Evolutionary conservation across 305 asterid genomes (phyloP).

Genomic region (Fraxinus platypoda): DNA sequence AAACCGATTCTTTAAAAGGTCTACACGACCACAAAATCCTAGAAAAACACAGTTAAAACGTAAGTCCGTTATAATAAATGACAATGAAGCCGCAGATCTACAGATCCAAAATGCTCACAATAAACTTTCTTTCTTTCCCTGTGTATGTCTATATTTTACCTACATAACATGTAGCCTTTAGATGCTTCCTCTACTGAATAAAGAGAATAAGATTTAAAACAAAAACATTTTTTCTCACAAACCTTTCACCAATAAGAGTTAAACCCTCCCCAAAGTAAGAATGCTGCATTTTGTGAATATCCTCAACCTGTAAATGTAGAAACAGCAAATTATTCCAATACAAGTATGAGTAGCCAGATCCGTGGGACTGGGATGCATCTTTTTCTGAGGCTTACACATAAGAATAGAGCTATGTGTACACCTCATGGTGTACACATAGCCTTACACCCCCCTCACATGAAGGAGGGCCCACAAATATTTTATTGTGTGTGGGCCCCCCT

Average conservation of each 20-base stretch:
- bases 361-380: conserved; percentile 1
- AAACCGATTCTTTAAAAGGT: conserved; percentile 5
- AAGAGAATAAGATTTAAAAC: not conserved
- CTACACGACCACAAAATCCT: not conserved
- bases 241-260: conserved; percentile 72
- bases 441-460: too few relatives aligned
- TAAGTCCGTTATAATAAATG: not conserved
- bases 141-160: not conserved
- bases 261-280: conserved; percentile 75
- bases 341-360: conserved; percentile 8
- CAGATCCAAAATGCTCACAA: conserved; percentile 1
- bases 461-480: too few relatives aligned
- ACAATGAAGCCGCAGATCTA: not conserved
- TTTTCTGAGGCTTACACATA: conserved; percentile 1
- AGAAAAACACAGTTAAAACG: not conserved
- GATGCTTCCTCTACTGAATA: conserved; percentile 4
- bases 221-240: conserved; percentile 15
- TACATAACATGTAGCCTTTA: not conserved
- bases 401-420: too few relatives aligned
- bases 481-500: too few relatives aligned
- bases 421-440: too few relatives aligned
- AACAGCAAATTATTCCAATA: conserved; percentile 17
- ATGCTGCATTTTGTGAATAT: conserved; percentile 41
- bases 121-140: not conserved
- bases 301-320: conserved; percentile 48